Evolutionary conservation across 768 basidiomycete genomes (phyloP), one percentile per base, ranked within the genome.

Genomic region (Psilocybe cyanescens): DNA sequence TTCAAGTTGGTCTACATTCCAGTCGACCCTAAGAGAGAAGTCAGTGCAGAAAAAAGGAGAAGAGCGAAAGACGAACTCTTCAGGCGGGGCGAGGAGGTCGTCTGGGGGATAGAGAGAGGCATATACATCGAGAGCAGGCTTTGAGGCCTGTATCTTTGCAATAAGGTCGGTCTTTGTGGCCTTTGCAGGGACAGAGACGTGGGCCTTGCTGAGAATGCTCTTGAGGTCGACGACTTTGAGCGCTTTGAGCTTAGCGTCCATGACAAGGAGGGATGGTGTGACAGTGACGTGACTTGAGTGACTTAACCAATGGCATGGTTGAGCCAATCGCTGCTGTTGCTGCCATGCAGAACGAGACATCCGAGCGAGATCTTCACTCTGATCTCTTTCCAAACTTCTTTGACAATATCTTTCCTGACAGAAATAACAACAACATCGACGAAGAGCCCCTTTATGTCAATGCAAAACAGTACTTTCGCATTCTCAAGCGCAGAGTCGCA

Each of bases 401-500:
- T 62, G 70, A 68, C 63, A 68, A 72, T 61, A 58, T 73, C 68
- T 73, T 68, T 68, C 64, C 65, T 65, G 62, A 69, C 55, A 60
- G 63, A 57, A 44, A 59, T 54, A 30, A 19, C 57, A 73, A 37
- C 70, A 72, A 75, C 76, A 82, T 93, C 68, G 96, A 98, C 77
- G 95, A 98, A 65, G 97, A 99, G 74, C 97, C 97, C 29, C 88
- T 99, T 67, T 98, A 98, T 78, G 97, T 99, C 61, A 99, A 99
- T 69, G 97, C 97, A 61, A 99, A 99, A 73, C 97, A 99, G 77
- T 99, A 99, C 74, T 95, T 96, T 69, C 92, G 97, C 72, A 99
- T 99, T 70, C 86, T 99, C 75, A 98, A 99, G 80, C 85, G 97
- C 64, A 85, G 97, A 58, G 86, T 92, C 67, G 95, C 97, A 4